Conservation (phyloP, 495 filamentous ascomycete genomes). For the Chaetomium tenue region DNA sequence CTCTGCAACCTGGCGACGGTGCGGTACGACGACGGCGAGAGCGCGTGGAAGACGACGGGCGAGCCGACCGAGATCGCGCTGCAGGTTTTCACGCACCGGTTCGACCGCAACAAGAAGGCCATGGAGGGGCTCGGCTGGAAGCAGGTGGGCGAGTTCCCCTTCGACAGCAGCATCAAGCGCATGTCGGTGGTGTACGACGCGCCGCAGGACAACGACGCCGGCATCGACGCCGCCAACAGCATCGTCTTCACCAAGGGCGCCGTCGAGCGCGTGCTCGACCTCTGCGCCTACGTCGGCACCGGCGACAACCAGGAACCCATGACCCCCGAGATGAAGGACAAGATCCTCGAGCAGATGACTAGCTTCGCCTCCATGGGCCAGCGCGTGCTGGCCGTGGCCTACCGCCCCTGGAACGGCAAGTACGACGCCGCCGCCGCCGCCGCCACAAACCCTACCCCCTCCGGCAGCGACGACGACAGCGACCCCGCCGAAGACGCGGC, state of each 20-base stretch:
- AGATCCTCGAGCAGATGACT: conserved; percentile 63
- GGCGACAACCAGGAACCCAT: conserved; percentile 52
- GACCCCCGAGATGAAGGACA: conserved; percentile 58
- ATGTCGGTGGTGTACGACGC: conserved; percentile 74
- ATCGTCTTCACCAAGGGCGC: conserved; percentile 77
- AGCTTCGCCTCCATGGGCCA: conserved; percentile 72
- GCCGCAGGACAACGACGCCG: conserved; percentile 31
- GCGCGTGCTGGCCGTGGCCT: conserved; percentile 73
- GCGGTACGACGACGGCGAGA: conserved; percentile 52
- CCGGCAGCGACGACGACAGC: conserved; percentile 12
- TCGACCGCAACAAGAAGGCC: conserved; percentile 57
- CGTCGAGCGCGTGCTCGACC: conserved; percentile 72
- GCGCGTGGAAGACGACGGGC: conserved; percentile 69
- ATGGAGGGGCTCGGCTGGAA: conserved; percentile 57
- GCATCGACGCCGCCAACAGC: conserved; percentile 36
- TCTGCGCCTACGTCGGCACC: conserved; percentile 61
- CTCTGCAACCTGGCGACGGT: conserved; percentile 78
- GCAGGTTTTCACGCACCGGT: conserved; percentile 73
- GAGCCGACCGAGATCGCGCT: conserved; percentile 84
- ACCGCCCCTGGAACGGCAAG: conserved; percentile 40
- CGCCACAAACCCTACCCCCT: background rate
- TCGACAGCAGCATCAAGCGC: conserved; percentile 77
- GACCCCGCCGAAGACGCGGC: conserved; percentile 33
- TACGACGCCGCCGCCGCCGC: conserved; percentile 19
- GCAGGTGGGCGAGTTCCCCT: conserved; percentile 72